Evolutionary conservation across 805 yeast genomes (phyloP).

Genomic region (Kurtzmaniella fragi): DNA sequence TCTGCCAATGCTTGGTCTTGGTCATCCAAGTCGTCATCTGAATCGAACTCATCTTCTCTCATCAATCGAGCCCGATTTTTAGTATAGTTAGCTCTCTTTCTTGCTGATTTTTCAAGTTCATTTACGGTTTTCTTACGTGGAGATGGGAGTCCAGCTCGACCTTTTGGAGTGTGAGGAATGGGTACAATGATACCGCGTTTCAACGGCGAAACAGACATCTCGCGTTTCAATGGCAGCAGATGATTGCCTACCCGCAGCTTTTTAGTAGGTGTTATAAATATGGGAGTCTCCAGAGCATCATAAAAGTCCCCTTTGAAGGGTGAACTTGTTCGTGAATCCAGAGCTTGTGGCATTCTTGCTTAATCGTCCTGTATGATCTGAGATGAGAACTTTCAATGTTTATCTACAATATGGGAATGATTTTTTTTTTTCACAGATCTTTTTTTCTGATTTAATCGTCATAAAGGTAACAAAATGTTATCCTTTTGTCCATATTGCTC

Average conservation of each 20-base stretch:
- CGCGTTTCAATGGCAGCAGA: conserved; percentile 1
- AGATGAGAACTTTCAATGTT: too few relatives aligned
- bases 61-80: conserved; percentile 20
- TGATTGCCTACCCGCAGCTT: conserved; percentile 17
- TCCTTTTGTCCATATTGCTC: conserved; percentile 95
- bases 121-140: conserved; percentile 34
- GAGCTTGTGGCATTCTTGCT: not conserved
- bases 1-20: conserved; percentile 46
- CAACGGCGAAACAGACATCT: conserved; percentile 17
- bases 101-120: conserved; percentile 43
- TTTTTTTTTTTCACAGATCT: not conserved
- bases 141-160: conserved; percentile 42
- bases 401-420: too few relatives aligned
- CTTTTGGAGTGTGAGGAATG: conserved; percentile 27
- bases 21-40: conserved; percentile 26
- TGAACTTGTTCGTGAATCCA: conserved; percentile 1
- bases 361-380: not conserved
- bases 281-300: conserved; percentile 4
- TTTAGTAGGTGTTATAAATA: conserved; percentile 22
- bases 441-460: not conserved
- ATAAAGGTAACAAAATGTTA: conserved; percentile 50
- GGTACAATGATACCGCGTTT: conserved; percentile 6
- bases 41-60: conserved; percentile 30
- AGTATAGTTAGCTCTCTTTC: conserved; percentile 39
- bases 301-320: conserved; percentile 3